phyloP scores from a whole-genome alignment of 2,329 filamentous ascomycete genomes.

The Talaromyces rugulosus region DNA sequence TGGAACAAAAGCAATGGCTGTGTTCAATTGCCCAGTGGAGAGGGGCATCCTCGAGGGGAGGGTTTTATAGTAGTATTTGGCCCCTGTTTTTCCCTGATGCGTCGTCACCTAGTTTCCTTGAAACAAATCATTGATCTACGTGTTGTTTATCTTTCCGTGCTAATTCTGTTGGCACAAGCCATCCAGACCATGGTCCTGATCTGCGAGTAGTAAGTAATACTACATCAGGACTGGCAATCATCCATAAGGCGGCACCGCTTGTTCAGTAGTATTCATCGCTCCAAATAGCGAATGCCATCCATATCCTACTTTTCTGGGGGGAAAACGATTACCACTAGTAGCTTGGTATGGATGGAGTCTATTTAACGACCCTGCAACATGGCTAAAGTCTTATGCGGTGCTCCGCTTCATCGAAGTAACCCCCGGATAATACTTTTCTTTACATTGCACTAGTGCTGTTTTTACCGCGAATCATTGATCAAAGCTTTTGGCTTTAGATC shows the following conservation, averaged over 20 bases:
- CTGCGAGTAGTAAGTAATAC: too few relatives aligned
- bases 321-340: too few relatives aligned
- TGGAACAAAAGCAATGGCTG: not conserved
- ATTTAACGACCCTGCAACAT: not conserved
- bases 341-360: too few relatives aligned
- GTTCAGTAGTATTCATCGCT: too few relatives aligned
- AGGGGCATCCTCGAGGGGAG: not conserved
- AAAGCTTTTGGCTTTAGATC: not conserved
- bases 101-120: not conserved
- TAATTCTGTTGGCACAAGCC: not conserved
- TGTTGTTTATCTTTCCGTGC: not conserved
- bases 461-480: not conserved
- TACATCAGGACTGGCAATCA: too few relatives aligned
- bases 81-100: not conserved
- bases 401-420: not conserved
- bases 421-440: too few relatives aligned
- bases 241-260: too few relatives aligned
- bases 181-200: not conserved
- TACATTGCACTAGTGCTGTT: too few relatives aligned
- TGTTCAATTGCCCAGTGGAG: too few relatives aligned
- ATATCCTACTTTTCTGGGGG: too few relatives aligned
- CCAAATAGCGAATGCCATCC: too few relatives aligned
- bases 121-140: not conserved
- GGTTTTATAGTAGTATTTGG: not conserved
- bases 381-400: not conserved